Conservation (phyloP, 805 yeast genomes). For the Candida taoyuanica region DNA sequence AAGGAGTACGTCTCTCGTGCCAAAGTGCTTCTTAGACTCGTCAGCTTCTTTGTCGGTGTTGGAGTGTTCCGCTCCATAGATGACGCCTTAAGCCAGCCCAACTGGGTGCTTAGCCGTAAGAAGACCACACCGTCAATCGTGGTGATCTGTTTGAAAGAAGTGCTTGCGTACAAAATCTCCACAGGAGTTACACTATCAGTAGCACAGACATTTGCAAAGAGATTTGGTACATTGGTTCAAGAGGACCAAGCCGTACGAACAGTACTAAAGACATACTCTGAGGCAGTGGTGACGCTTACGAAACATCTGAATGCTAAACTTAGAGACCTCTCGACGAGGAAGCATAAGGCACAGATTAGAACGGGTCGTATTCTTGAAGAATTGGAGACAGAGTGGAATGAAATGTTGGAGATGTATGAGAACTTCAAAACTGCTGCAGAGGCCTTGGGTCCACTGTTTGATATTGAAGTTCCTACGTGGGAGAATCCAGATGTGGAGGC, state of each 20-base stretch:
- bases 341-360: slow-evolving; percentile 54
- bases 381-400: slow-evolving; percentile 33
- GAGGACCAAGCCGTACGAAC: slow-evolving; percentile 26
- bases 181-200: slow-evolving; percentile 32
- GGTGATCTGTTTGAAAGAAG: slow-evolving; percentile 40
- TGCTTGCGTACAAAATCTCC: slow-evolving; percentile 37
- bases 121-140: slow-evolving; percentile 36
- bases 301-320: slow-evolving; percentile 34
- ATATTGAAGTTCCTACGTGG: slow-evolving; percentile 34
- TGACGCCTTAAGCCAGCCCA: slow-evolving; percentile 43
- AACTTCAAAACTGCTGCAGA: slow-evolving; percentile 40
- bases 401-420: slow-evolving; percentile 34
- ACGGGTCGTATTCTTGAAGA: slow-evolving; percentile 53
- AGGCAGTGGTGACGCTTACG: slow-evolving; percentile 37
- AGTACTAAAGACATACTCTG: slow-evolving; percentile 39
- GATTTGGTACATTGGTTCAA: slow-evolving; percentile 35
- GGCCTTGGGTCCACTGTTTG: slow-evolving; percentile 39
- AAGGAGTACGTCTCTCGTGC: slow-evolving; percentile 36
- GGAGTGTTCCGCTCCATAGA: slow-evolving; percentile 49
- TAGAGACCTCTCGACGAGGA: slow-evolving; percentile 33
- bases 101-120: slow-evolving; percentile 34
- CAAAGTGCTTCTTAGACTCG: slow-evolving; percentile 43
- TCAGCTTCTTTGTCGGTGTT: slow-evolving; percentile 53
- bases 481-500: slow-evolving; percentile 28
- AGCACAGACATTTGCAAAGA: slow-evolving; percentile 46